phyloP scores from a whole-genome alignment of 2,329 filamentous ascomycete genomes.

The Tothia fuscella region DNA sequence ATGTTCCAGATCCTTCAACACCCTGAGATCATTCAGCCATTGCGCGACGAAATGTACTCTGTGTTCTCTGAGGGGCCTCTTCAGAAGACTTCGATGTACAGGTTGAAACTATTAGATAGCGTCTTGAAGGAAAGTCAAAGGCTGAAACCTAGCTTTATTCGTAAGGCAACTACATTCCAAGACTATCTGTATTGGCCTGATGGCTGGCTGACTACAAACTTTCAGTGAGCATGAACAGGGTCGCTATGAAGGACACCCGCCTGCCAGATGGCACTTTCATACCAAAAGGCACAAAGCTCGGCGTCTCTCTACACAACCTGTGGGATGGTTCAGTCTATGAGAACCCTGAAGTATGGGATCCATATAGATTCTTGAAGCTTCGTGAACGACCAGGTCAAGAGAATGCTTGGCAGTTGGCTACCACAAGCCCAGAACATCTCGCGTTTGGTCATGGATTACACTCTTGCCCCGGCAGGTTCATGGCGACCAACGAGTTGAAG shows the following conservation, averaged over 20 bases:
- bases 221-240: constrained; percentile 1
- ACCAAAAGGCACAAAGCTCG: neutral
- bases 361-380: neutral
- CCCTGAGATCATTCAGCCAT: constrained; percentile 38
- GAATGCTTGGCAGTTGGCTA: neutral
- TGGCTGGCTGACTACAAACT: too few species aligned
- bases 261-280: neutral
- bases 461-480: neutral
- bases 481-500: neutral
- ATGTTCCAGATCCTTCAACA: constrained; percentile 42
- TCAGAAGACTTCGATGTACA: constrained; percentile 26
- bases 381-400: neutral
- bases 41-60: constrained; percentile 39
- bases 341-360: neutral
- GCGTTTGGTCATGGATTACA: neutral
- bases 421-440: neutral
- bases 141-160: constrained; percentile 15
- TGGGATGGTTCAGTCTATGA: neutral
- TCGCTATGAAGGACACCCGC: neutral
- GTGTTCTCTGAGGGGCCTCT: constrained; percentile 31
- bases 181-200: neutral
- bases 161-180: neutral
- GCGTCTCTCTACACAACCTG: neutral
- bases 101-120: constrained; percentile 31
- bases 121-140: constrained; percentile 30